phyloP scores from a whole-genome alignment of 2,329 filamentous ascomycete species.

The Ceratocystiopsis sp. region DNA sequence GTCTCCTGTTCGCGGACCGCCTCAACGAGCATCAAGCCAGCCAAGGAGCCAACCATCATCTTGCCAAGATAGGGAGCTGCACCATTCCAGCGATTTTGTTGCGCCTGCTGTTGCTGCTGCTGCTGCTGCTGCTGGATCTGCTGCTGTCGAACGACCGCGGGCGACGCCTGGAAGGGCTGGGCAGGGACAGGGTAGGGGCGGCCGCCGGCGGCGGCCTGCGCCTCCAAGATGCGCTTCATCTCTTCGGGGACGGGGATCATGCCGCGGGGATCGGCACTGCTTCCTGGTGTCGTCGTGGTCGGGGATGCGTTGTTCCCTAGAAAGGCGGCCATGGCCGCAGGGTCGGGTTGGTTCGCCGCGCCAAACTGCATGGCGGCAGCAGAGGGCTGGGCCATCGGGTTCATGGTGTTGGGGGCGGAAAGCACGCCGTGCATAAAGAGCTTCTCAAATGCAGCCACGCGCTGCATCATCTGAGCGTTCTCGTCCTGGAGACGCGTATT shows the following conservation, averaged over 20 bases:
- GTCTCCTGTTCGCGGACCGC: slow-evolving; percentile 52
- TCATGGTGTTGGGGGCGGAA: slow-evolving; percentile 32
- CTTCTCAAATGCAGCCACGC: slow-evolving; percentile 60
- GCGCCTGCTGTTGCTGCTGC: slow-evolving; percentile 32
- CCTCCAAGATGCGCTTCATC: slow-evolving; percentile 44
- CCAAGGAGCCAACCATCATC: slow-evolving; percentile 83
- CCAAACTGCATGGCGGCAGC: slow-evolving; percentile 34
- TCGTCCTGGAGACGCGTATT: slow-evolving; percentile 72
- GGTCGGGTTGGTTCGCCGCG: slow-evolving; percentile 19
- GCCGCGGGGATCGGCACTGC: slow-evolving; percentile 29
- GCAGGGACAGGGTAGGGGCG: slow-evolving; percentile 32
- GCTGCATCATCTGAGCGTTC: slow-evolving; percentile 59
- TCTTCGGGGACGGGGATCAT: slow-evolving; percentile 51
- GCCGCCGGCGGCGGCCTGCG: slow-evolving; percentile 31
- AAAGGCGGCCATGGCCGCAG: slow-evolving; percentile 20
- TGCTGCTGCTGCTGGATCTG: slow-evolving; percentile 39
- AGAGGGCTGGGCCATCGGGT: slow-evolving; percentile 31
- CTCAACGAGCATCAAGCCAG: slow-evolving; percentile 82
- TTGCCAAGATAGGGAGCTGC: slow-evolving; percentile 47
- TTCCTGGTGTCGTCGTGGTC: slow-evolving; percentile 19
- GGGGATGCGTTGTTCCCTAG: slow-evolving; percentile 19
- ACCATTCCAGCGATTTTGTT: slow-evolving; percentile 36
- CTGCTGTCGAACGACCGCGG: slow-evolving; percentile 33
- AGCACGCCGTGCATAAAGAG: slow-evolving; percentile 65
- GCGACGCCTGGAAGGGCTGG: slow-evolving; percentile 22